These are phyloP conservation scores for Saitozyma sp. DNA, from an alignment of 768 basidiomycete species.

Conservation along the genomic window DNA sequence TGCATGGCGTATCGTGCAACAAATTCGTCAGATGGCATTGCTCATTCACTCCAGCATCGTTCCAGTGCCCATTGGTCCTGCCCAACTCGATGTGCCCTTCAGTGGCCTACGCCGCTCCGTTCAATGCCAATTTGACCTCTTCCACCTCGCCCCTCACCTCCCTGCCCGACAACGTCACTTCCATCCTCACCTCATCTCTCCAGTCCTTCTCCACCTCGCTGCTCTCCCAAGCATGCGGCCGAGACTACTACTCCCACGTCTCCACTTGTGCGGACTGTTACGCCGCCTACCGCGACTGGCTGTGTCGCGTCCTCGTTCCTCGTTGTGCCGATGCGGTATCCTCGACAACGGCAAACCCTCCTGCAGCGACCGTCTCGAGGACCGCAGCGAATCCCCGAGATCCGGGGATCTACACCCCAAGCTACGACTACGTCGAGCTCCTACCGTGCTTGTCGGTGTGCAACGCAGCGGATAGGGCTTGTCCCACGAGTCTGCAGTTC, in stretches of 20 bases:
- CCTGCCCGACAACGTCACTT: constrained; percentile 28
- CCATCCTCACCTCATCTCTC: constrained; percentile 34
- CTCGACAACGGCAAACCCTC: background rate
- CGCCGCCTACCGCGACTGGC: constrained; percentile 49
- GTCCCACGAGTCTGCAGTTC: constrained; percentile 51
- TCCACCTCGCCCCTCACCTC: constrained; percentile 21
- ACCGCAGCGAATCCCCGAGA: constrained; percentile 18
- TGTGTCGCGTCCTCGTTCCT: constrained; percentile 47
- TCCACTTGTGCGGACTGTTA: constrained; percentile 49
- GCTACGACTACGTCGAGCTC: constrained; percentile 45
- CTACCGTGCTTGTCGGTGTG: constrained; percentile 50
- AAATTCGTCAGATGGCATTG: background rate
- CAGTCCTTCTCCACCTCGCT: constrained; percentile 47
- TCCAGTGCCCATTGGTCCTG: constrained; percentile 48
- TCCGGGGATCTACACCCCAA: background rate
- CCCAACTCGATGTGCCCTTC: constrained; percentile 42
- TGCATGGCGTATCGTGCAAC: background rate
- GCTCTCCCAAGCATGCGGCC: constrained; percentile 46
- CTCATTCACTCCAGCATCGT: constrained; percentile 25
- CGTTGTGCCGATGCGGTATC: constrained; percentile 24
- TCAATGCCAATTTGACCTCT: constrained; percentile 30
- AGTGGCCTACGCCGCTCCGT: constrained; percentile 46
- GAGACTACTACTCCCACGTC: constrained; percentile 51
- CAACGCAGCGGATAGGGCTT: constrained; percentile 45
- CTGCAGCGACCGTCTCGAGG: constrained; percentile 21